Percentiles rank a stretch among this genome's conserved stretches.
Conservation (phyloP, 2,329 filamentous ascomycete genomes). For the Neopestalotiopsis sp. region DNA sequence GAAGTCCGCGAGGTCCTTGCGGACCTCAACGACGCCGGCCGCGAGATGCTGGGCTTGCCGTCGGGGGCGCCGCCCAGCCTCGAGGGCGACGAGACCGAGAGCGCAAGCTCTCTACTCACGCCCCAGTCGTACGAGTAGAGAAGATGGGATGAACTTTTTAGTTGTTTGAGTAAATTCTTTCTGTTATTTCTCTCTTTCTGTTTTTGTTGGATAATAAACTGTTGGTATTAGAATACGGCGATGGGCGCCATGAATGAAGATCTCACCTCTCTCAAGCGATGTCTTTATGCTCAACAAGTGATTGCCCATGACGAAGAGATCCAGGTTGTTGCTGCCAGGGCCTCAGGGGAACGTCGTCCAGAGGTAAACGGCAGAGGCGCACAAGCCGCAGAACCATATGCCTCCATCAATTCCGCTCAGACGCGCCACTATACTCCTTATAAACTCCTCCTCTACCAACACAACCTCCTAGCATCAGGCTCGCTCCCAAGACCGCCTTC, state of each 20-base stretch:
- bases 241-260: too few species aligned
- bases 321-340: too few species aligned
- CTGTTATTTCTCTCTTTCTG: too few species aligned
- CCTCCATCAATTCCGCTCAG: neutral
- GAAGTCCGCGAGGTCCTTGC: neutral
- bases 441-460: neutral
- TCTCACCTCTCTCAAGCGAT: too few species aligned
- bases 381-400: neutral
- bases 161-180: too few species aligned
- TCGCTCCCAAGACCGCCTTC: constrained; percentile 1
- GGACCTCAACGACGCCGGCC: neutral
- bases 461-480: neutral
- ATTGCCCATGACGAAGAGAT: too few species aligned
- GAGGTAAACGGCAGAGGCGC: neutral
- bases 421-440: neutral
- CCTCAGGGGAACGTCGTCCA: neutral
- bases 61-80: neutral
- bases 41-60: neutral
- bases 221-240: too few species aligned
- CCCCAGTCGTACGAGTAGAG: too few species aligned
- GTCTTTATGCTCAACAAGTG: too few species aligned
- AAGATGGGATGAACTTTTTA: too few species aligned
- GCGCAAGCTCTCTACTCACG: too few species aligned
- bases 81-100: neutral
- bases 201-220: too few species aligned